A percentile compares a stretch with the other conserved stretches of the same genome.
These are phyloP conservation scores for Tylopilus vinaceipallidus DNA, from an alignment of 768 basidiomycete genomes.

Conservation along the genomic window DNA sequence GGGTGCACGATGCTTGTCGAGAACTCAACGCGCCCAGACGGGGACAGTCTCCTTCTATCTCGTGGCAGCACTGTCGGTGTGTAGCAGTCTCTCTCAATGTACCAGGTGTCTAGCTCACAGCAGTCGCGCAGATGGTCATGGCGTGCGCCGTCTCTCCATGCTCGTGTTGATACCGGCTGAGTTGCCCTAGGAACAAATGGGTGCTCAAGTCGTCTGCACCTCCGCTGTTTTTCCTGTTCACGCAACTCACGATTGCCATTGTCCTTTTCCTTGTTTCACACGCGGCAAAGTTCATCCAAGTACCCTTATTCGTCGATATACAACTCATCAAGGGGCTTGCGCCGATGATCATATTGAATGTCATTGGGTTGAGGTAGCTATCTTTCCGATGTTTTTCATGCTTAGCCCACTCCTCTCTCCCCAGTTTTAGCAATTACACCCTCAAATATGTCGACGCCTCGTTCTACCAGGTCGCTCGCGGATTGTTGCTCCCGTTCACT, in stretches of 20 bases:
- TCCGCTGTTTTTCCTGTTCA: slow-evolving; percentile 85
- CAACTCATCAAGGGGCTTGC: slow-evolving; percentile 68
- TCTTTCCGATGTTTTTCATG: background rate
- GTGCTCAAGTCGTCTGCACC: slow-evolving; percentile 71
- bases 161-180: slow-evolving; percentile 17
- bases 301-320: slow-evolving; percentile 64
- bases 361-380: slow-evolving; percentile 75
- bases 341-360: slow-evolving; percentile 74
- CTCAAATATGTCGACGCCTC: slow-evolving; percentile 94
- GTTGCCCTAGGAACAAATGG: slow-evolving; percentile 76
- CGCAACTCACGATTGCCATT: slow-evolving; percentile 79
- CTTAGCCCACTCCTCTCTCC: background rate
- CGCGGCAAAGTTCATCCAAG: slow-evolving; percentile 59
- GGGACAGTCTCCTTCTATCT: slow-evolving; percentile 84
- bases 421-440: slow-evolving; percentile 84
- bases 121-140: slow-evolving; percentile 73
- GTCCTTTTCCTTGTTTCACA: slow-evolving; percentile 68
- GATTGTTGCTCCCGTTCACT: slow-evolving; percentile 91
- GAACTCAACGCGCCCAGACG: slow-evolving; percentile 39
- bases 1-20: background rate
- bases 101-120: slow-evolving; percentile 1
- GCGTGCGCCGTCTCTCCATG: slow-evolving; percentile 50
- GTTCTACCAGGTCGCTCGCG: slow-evolving; percentile 94
- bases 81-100: slow-evolving; percentile 30
- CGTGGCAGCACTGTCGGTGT: slow-evolving; percentile 81